A percentile compares a stretch with the other conserved stretches of the same genome.
Evolutionary conservation across 805 yeast genomes (phyloP).

Genomic region (Pichia manshurica): DNA sequence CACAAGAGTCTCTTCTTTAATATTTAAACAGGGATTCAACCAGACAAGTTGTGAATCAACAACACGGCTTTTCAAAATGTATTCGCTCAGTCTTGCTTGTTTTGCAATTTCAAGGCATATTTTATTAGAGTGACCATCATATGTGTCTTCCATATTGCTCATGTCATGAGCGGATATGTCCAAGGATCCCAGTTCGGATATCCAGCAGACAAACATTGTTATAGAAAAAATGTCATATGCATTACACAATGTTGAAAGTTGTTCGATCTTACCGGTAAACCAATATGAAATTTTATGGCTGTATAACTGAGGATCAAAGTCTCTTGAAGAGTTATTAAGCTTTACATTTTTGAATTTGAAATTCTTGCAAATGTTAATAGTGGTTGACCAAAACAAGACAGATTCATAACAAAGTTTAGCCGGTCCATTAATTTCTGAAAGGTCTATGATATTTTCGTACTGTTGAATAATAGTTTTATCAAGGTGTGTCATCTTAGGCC

Average conservation of each 20-base stretch:
- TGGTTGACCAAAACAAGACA: slow-evolving; percentile 47
- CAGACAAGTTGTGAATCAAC: no score
- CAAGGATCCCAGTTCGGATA: background rate
- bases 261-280: slow-evolving; percentile 26
- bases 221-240: slow-evolving; percentile 1
- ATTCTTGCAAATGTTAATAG: slow-evolving; percentile 33
- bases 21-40: no score
- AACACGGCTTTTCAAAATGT: background rate
- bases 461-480: slow-evolving; percentile 42
- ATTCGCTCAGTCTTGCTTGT: background rate
- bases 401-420: slow-evolving; percentile 39
- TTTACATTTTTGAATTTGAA: slow-evolving; percentile 29
- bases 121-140: background rate
- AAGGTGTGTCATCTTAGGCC: background rate
- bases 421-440: slow-evolving; percentile 62
- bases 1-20: background rate
- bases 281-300: slow-evolving; percentile 40
- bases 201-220: slow-evolving; percentile 15
- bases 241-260: background rate
- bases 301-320: slow-evolving; percentile 14
- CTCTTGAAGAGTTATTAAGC: slow-evolving; percentile 17
- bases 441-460: slow-evolving; percentile 44
- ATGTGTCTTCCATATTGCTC: background rate
- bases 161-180: background rate
- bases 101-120: background rate